These are phyloP conservation scores for Marsdenia floribunda DNA, from an alignment of 257 asterid species.

Conservation along the genomic window DNA sequence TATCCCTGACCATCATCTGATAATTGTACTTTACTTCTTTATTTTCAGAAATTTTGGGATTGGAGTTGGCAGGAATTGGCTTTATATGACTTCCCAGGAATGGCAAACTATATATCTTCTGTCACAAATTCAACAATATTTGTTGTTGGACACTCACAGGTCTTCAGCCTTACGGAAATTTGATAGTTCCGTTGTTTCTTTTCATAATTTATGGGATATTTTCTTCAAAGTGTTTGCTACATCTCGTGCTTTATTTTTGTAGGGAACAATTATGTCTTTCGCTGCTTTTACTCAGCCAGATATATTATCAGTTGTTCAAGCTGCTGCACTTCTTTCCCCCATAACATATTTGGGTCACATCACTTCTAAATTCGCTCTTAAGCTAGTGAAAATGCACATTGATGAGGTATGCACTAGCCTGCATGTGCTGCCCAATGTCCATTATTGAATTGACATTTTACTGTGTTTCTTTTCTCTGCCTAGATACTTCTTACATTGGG, in stretches of 20 bases:
- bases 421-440: neutral
- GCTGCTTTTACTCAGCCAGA: conserved; percentile 92
- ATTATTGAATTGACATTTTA: conserved; percentile 16
- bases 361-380: conserved; percentile 55
- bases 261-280: conserved; percentile 97
- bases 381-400: conserved; percentile 63
- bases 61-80: conserved; percentile 99
- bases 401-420: conserved; percentile 62
- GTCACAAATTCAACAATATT: conserved; percentile 58
- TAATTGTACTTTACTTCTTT: conserved; percentile 8
- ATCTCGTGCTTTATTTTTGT: conserved; percentile 17
- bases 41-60: conserved; percentile 83
- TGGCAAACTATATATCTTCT: conserved; percentile 58
- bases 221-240: neutral
- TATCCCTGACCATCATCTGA: conserved; percentile 13
- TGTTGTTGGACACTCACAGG: conserved; percentile 98
- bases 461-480: conserved; percentile 18
- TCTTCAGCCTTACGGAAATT: conserved; percentile 21
- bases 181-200: neutral
- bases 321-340: conserved; percentile 95
- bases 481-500: conserved; percentile 79
- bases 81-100: conserved; percentile 74
- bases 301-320: conserved; percentile 73
- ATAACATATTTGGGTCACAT: conserved; percentile 82
- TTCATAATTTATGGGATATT: neutral